Percentiles rank a stretch among this genome's conserved stretches.
phyloP scores from a whole-genome alignment of 371 early-diverging fungal species.

The Circinella umbellata region DNA sequence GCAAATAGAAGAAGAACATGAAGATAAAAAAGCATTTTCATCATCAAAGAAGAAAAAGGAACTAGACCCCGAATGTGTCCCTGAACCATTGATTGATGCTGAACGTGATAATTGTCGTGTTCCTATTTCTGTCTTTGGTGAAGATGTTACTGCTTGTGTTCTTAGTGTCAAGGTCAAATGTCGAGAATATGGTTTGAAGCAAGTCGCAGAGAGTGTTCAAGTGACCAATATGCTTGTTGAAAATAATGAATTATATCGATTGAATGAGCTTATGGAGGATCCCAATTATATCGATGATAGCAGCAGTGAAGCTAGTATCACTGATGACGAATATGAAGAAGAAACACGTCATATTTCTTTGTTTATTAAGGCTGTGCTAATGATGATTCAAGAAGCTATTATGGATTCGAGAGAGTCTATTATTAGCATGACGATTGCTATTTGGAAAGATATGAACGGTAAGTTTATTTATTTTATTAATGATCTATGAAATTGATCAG shows the following conservation, averaged over 20 bases:
- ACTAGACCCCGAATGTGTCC: slow-evolving; percentile 38
- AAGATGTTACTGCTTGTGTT: slow-evolving; percentile 49
- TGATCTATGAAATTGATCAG: background rate
- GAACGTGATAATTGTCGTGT: slow-evolving; percentile 51
- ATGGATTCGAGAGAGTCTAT: slow-evolving; percentile 72
- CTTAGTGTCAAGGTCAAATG: slow-evolving; percentile 58
- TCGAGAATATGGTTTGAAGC: slow-evolving; percentile 53
- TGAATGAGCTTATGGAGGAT: slow-evolving; percentile 13
- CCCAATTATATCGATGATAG: slow-evolving; percentile 15
- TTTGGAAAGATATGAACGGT: slow-evolving; percentile 66
- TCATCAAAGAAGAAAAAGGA: background rate
- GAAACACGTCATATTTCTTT: slow-evolving; percentile 16
- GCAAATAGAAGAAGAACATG: background rate
- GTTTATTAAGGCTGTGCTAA: slow-evolving; percentile 61
- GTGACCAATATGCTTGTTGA: slow-evolving; percentile 22
- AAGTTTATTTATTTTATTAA: slow-evolving; percentile 19
- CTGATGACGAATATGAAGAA: slow-evolving; percentile 11
- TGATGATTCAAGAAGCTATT: slow-evolving; percentile 62
- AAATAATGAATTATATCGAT: slow-evolving; percentile 15
- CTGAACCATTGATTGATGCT: slow-evolving; percentile 60
- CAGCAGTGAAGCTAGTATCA: background rate
- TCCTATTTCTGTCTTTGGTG: slow-evolving; percentile 58
- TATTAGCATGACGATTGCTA: slow-evolving; percentile 46
- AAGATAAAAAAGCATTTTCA: background rate
- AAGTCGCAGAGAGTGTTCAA: slow-evolving; percentile 43